These are phyloP conservation scores for Thraustotheca clavata DNA, from an alignment of 352 stramenopile species.

Conservation along the genomic window DNA sequence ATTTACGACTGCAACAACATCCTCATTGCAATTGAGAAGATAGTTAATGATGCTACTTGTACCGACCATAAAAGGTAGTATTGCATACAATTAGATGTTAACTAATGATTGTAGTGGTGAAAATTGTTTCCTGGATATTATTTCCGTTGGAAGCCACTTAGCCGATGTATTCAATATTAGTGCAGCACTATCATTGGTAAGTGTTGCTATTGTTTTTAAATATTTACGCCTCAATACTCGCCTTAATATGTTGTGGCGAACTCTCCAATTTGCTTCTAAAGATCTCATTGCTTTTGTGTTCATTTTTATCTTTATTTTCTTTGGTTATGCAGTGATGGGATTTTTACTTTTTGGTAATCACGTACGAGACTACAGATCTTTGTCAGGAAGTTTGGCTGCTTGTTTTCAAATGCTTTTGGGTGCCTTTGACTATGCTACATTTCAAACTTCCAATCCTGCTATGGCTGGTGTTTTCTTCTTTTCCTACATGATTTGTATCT, in stretches of 20 bases:
- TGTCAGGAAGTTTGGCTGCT: slow-evolving; percentile 57
- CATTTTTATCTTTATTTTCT: slow-evolving; percentile 79
- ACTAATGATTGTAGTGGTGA: background rate
- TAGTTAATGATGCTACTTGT: slow-evolving; percentile 43
- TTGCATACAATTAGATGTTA: background rate
- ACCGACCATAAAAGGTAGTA: slow-evolving; percentile 31
- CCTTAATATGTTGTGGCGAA: slow-evolving; percentile 71
- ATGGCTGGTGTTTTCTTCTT: slow-evolving; percentile 81
- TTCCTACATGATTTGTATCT: slow-evolving; percentile 72
- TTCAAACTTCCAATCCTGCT: slow-evolving; percentile 51
- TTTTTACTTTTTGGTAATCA: slow-evolving; percentile 60
- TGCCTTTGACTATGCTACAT: slow-evolving; percentile 68
- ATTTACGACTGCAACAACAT: slow-evolving; percentile 42
- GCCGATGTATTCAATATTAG: slow-evolving; percentile 47
- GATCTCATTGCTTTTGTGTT: slow-evolving; percentile 66
- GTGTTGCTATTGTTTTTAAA: slow-evolving; percentile 76
- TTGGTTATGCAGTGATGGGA: slow-evolving; percentile 68
- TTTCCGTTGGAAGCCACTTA: slow-evolving; percentile 41
- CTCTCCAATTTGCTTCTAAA: slow-evolving; percentile 60
- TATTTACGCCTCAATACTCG: slow-evolving; percentile 67
- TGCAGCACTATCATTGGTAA: slow-evolving; percentile 49
- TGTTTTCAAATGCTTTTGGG: slow-evolving; percentile 80
- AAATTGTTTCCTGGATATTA: slow-evolving; percentile 52
- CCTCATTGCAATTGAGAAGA: slow-evolving; percentile 37
- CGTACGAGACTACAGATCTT: slow-evolving; percentile 58